Percentiles rank a stretch among this genome's conserved stretches.
Evolutionary conservation across 805 yeast species (phyloP).

Genomic region (Kodamaea laetipori): DNA sequence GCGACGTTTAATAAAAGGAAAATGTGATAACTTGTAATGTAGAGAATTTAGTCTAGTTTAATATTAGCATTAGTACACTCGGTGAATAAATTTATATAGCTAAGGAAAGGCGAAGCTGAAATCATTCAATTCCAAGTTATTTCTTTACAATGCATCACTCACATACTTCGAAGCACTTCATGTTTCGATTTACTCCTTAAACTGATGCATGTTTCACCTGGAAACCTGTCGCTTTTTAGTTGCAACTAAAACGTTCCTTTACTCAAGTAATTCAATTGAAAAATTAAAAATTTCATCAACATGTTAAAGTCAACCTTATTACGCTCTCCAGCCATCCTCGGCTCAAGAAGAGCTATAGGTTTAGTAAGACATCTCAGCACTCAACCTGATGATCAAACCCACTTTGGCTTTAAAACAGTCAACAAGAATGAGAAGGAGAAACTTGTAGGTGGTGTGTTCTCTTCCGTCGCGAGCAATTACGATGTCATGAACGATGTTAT

Average conservation of each 20-base stretch:
- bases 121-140: no score
- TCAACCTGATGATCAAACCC: slow-evolving; percentile 50
- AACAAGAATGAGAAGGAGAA: slow-evolving; percentile 78
- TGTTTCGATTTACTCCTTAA: no score
- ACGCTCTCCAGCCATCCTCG: slow-evolving; percentile 1
- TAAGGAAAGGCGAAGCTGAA: no score
- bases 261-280: neutral
- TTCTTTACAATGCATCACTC: no score
- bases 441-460: slow-evolving; percentile 82
- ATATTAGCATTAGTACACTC: no score
- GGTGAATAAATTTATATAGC: no score
- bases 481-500: slow-evolving; percentile 98
- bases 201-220: no score
- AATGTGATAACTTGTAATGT: neutral
- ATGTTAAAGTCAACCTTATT: slow-evolving; percentile 1
- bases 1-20: slow-evolving; percentile 1
- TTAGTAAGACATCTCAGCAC: slow-evolving; percentile 12
- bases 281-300: slow-evolving; percentile 6
- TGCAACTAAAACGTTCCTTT: neutral
- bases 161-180: no score
- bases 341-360: slow-evolving; percentile 3
- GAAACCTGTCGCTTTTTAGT: no score
- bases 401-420: slow-evolving; percentile 88
- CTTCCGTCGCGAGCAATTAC: slow-evolving; percentile 91
- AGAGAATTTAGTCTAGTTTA: no score